These are phyloP conservation scores for Paramecium octaurelia DNA, from an alignment of 73 alveolate genomes.

Conservation along the genomic window DNA sequence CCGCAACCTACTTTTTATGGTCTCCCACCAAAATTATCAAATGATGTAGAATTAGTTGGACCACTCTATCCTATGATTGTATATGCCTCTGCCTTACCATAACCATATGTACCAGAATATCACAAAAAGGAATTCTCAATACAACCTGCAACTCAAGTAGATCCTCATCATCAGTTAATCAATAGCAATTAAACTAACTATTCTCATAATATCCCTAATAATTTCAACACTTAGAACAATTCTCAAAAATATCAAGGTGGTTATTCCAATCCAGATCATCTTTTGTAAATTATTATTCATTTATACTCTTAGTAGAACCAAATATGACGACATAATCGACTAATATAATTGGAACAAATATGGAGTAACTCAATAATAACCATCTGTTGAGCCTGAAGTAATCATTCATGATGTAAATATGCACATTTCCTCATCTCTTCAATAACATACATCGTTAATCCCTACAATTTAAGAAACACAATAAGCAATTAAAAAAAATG, in stretches of 20 bases:
- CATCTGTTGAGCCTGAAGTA: neutral
- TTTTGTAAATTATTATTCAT: neutral
- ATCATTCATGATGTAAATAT: neutral
- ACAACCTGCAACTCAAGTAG: neutral
- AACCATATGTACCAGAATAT: neutral
- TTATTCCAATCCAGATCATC: neutral
- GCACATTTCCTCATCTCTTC: neutral
- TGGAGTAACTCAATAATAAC: slow-evolving; percentile 1
- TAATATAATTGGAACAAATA: slow-evolving; percentile 20
- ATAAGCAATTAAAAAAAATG: neutral
- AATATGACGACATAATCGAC: slow-evolving; percentile 30
- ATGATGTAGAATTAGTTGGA: neutral
- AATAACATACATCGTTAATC: neutral
- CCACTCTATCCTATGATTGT: slow-evolving; percentile 19
- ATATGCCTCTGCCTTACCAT: neutral
- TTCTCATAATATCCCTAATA: neutral
- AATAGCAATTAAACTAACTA: neutral
- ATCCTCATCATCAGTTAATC: neutral
- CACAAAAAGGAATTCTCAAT: neutral
- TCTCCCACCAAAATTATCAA: neutral
- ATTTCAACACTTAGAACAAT: neutral
- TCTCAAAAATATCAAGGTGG: neutral
- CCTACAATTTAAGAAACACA: neutral
- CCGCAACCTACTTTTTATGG: neutral
- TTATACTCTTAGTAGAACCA: neutral